A percentile compares a stretch with the other conserved stretches of the same genome.
Conservation (phyloP, 352 stramenopile genomes). For the Pythium apleroticum region DNA sequence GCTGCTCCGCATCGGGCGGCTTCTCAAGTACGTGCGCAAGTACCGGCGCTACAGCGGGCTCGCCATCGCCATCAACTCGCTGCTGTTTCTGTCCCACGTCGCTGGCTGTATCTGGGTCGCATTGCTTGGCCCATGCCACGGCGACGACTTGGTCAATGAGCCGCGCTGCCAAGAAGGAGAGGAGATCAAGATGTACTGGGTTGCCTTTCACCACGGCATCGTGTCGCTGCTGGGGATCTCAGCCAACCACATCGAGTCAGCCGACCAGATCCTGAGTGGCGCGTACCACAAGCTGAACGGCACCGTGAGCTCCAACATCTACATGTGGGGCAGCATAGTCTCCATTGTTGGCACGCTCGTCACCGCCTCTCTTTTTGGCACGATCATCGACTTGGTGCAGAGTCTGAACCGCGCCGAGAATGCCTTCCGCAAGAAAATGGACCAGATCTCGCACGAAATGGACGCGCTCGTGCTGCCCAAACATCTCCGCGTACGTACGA, state of each 20-base stretch:
- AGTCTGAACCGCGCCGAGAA: conserved; percentile 68
- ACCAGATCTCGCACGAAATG: conserved; percentile 69
- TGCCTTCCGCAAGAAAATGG: conserved; percentile 71
- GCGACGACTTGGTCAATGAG: conserved; percentile 19
- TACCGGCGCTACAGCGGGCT: conserved; percentile 67
- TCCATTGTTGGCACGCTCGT: conserved; percentile 48
- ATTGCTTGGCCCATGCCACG: conserved; percentile 43
- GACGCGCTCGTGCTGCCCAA: conserved; percentile 56
- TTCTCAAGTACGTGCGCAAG: conserved; percentile 55
- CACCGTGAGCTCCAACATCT: conserved; percentile 12
- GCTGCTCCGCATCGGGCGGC: conserved; percentile 53
- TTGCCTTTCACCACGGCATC: conserved; percentile 55
- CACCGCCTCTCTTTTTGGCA: conserved; percentile 52
- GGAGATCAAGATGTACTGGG: conserved; percentile 55
- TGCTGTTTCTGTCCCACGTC: conserved; percentile 55
- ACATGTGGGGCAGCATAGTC: conserved; percentile 41
- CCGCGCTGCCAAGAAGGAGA: conserved; percentile 32
- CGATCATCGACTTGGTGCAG: conserved; percentile 58
- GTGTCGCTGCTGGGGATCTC: conserved; percentile 55
- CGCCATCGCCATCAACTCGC: conserved; percentile 45
- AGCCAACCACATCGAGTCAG: conserved; percentile 41
- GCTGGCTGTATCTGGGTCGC: conserved; percentile 61
- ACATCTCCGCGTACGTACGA: conserved; percentile 40
- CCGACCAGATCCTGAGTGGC: conserved; percentile 50
- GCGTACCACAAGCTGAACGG: conserved; percentile 30